Evolutionary conservation across 2,329 filamentous ascomycete species (phyloP), one percentile per base, ranked within the genome.

Genomic region (Fusarium tanahbumbuense): DNA sequence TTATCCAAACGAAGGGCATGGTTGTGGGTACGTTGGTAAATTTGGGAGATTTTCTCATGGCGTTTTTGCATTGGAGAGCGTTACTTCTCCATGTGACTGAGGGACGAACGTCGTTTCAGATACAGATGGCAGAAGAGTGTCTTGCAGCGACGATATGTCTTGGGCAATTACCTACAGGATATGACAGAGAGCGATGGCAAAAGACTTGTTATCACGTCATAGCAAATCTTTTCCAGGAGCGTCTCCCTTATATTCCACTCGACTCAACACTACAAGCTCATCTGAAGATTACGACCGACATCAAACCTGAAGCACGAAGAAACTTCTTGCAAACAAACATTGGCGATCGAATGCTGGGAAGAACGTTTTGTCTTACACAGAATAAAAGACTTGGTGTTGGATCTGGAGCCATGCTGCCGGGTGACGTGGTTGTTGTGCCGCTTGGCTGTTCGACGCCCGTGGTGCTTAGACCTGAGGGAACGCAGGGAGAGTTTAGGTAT

Each of bases 1-100:
- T 42, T 3, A 34, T 62, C 2, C 49, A 61, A 8, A 62, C 40
- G 1, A 69, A 56, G 15, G 67, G 67, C 2, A 23, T 69, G 16
- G 52, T 41, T 8, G 66, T 70, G 2, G 67, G 66, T 10, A 62
- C 60, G 0, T 48, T 70, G 8, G 61, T 60, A 1, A 69, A 62
- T 13, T n/a, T 70, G 8, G 67, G 66, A 22, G 66, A 69, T 6
- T 69, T 70, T 2, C 50, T 70, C 1, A 70, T 69, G 67, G 67
- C 67, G 0, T 69, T 70, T 27, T 10, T 69, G 5, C 67, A 69
- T 13, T 69, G 67, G 67, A 69, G 67, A 22, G 67, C 66, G 0
- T 8, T 69, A 4, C 50, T 70, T 10, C 40, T 62, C 0, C 46
- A 60, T 2, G 46, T 23, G 2, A 30, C 56, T 1, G 52, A 37